These are phyloP conservation scores for Auriculariales sp. DNA, from an alignment of 768 basidiomycete species.

Conservation along the genomic window DNA sequence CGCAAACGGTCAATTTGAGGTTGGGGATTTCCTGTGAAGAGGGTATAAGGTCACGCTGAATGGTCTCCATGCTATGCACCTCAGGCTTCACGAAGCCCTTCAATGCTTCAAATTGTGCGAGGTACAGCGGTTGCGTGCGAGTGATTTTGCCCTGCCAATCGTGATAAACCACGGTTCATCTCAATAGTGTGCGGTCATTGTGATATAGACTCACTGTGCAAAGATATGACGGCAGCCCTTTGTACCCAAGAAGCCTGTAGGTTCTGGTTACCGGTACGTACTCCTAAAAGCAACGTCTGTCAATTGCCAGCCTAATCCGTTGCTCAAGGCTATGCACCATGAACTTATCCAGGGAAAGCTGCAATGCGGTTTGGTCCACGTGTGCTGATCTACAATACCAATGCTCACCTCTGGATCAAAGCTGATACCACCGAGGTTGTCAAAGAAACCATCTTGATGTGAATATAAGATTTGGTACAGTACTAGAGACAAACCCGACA, in stretches of 20 bases:
- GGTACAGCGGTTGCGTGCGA: conserved; percentile 45
- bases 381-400: conserved; percentile 3
- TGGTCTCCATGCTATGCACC: conserved; percentile 17
- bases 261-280: conserved; percentile 21
- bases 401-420: conserved; percentile 24
- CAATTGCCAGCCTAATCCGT: background rate
- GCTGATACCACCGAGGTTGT: conserved; percentile 50
- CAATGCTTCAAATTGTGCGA: conserved; percentile 46
- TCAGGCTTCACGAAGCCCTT: conserved; percentile 42
- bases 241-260: conserved; percentile 18
- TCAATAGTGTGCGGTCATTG: background rate
- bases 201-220: conserved; percentile 12
- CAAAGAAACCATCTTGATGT: conserved; percentile 55
- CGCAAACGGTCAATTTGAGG: conserved; percentile 58
- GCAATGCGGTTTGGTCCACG: conserved; percentile 18
- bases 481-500: background rate
- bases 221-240: conserved; percentile 17
- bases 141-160: conserved; percentile 47
- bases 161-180: background rate
- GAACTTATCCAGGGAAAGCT: conserved; percentile 18
- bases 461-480: conserved; percentile 22
- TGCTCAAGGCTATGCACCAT: conserved; percentile 22
- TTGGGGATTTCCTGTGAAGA: conserved; percentile 38
- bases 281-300: conserved; percentile 7
- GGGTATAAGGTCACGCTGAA: background rate